phyloP scores from a whole-genome alignment of 2,329 filamentous ascomycete species.

The Exophiala sp. region DNA sequence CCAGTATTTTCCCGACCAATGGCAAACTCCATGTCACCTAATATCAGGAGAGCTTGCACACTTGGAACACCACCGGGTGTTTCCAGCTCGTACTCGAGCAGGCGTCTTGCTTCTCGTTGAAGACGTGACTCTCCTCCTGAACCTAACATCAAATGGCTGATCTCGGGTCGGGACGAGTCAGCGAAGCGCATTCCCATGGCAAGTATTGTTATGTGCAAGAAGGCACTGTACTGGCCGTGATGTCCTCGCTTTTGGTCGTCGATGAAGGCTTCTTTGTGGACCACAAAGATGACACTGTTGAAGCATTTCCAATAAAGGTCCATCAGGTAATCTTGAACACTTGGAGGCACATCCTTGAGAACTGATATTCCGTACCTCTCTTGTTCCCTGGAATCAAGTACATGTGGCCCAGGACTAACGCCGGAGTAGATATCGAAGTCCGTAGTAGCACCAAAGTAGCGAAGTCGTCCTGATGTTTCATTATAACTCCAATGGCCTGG shows the following conservation, averaged over 20 bases:
- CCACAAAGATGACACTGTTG: neutral
- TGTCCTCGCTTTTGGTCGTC: neutral
- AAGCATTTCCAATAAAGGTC: constrained; percentile 1
- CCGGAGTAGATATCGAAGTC: constrained; percentile 3
- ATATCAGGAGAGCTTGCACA: constrained; percentile 4
- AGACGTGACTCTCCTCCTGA: neutral
- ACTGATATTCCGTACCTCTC: neutral
- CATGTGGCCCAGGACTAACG: neutral
- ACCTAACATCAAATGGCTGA: neutral
- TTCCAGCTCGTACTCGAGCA: neutral
- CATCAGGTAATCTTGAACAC: constrained; percentile 1
- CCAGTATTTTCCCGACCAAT: constrained; percentile 23
- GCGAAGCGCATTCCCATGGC: constrained; percentile 1
- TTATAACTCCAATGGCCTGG: constrained; percentile 2
- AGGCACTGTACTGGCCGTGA: neutral
- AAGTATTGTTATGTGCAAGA: constrained; percentile 5
- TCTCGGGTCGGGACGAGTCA: neutral
- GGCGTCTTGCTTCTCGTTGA: neutral
- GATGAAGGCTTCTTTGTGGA: neutral
- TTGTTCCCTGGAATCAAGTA: neutral
- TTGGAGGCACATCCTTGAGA: neutral
- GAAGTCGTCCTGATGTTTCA: neutral
- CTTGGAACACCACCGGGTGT: neutral
- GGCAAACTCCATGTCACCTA: constrained; percentile 3
- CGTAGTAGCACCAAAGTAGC: constrained; percentile 5